Base-by-base conservation (phyloP, 2,329 filamentous ascomycete genomes). In the Colletotrichum cordylinicola region DNA sequence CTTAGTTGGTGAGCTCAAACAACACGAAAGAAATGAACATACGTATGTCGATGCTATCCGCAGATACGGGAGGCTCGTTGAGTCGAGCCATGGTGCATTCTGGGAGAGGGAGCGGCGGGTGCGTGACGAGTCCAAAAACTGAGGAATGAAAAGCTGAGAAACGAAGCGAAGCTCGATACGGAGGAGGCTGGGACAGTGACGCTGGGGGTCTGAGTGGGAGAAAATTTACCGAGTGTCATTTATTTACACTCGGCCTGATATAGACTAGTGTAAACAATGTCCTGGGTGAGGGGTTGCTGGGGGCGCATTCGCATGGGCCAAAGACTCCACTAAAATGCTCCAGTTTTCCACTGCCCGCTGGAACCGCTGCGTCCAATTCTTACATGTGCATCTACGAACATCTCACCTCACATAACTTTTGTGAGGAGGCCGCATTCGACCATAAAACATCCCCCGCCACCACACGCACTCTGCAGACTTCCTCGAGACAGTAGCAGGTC, bases 21-120 rank as follows among this genome's bases (percentile, higher is more conserved):
- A 21, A 12, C 18, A 27, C 16, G 18, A 48, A 55, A 61, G 35
- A 56, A 33, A 24, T 56, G 48, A 77, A 90, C 93, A 84, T 88
- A 95, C 94, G 87, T 82, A 90, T 92, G 83, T 96, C 94, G 79
- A 95, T 85, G 82, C 88, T 93, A 85, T 95, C 94, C 82, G 88
- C 89, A 81, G 93, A 90, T 86, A 90, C 86, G 78, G 92, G 89
- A 82, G 91, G 90, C 88, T 96, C 94, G 87, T 96, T 96, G 80
- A 96, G 90, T 87, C 94, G 91, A 86, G 94, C 94, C 94, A 96
- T 96, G 81, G 85, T 83, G 87, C 88, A 85, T 84, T 79, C 74
- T 80, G 68, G 67, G 65, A 31, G 65, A 65, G 31, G 29, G 56
- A 62, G 31, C 37, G 31, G 64, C 70, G 37, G 55, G 15, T 21